Conservation (phyloP, 495 filamentous ascomycete genomes). For the Trichoderma virens region DNA sequence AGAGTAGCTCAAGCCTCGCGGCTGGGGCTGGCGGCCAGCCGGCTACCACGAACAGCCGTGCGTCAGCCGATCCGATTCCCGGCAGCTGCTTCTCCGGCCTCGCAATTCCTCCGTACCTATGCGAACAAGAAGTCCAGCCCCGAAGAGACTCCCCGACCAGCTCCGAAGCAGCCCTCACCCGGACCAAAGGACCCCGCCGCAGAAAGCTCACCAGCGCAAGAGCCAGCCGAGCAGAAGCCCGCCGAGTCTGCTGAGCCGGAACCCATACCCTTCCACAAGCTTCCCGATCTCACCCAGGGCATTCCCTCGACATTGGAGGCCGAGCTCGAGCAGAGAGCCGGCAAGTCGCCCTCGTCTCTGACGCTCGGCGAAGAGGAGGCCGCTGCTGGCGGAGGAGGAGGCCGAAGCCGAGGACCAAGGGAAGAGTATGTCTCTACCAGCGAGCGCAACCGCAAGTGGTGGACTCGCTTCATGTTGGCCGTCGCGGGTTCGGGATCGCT, state of each 20-base stretch:
- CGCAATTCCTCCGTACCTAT: background rate
- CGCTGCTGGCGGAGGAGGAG: constrained; percentile 40
- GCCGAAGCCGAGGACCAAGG: constrained; percentile 31
- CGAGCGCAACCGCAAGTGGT: constrained; percentile 65
- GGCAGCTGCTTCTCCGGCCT: background rate
- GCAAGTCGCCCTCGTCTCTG: constrained; percentile 35
- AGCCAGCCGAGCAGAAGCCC: background rate
- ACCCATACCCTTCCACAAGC: constrained; percentile 39
- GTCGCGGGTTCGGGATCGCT: constrained; percentile 27
- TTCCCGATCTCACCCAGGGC: constrained; percentile 84
- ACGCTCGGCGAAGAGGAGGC: constrained; percentile 53
- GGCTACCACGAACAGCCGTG: background rate
- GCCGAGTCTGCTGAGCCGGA: constrained; percentile 5
- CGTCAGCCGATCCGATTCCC: background rate
- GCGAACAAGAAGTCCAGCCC: constrained; percentile 1
- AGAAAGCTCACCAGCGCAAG: background rate
- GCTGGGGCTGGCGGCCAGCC: constrained; percentile 4
- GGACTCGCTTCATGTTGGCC: constrained; percentile 43
- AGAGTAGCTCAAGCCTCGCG: constrained; percentile 6
- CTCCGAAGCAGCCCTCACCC: background rate
- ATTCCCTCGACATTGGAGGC: constrained; percentile 85
- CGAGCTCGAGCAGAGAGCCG: constrained; percentile 26
- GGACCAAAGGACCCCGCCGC: background rate
- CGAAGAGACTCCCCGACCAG: background rate
- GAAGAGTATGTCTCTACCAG: constrained; percentile 77